These are phyloP conservation scores for Dictyostelium citrinum DNA, from an alignment of 78 protist genomes.

Conservation along the genomic window DNA sequence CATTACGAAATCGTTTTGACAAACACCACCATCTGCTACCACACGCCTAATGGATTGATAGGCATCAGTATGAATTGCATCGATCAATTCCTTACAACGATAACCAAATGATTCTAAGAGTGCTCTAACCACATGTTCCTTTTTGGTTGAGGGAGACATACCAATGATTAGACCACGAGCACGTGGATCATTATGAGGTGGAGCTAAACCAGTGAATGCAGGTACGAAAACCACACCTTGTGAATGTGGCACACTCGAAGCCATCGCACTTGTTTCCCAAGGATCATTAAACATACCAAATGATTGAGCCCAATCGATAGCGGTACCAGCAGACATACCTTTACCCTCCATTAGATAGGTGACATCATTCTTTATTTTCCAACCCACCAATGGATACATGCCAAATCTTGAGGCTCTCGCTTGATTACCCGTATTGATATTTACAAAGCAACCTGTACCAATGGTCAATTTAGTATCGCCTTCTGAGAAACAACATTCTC, in stretches of 20 bases:
- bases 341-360: conserved; percentile 73
- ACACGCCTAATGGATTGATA: not conserved
- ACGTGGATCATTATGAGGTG: conserved; percentile 64
- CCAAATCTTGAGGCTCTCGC: conserved; percentile 46
- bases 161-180: conserved; percentile 81
- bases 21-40: conserved; percentile 82
- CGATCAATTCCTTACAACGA: conserved; percentile 62
- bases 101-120: conserved; percentile 71
- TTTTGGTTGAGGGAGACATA: conserved; percentile 46
- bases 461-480: conserved; percentile 73
- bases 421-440: conserved; percentile 58
- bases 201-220: conserved; percentile 70
- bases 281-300: conserved; percentile 70
- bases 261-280: conserved; percentile 43
- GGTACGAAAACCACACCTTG: conserved; percentile 81
- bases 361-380: conserved; percentile 39
- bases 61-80: conserved; percentile 14
- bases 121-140: conserved; percentile 75
- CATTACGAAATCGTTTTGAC: conserved; percentile 80
- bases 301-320: conserved; percentile 50
- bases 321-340: conserved; percentile 76
- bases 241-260: conserved; percentile 34
- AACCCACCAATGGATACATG: conserved; percentile 78
- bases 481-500: conserved; percentile 71
- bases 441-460: conserved; percentile 82